Evolutionary conservation across 2,329 filamentous ascomycete species (phyloP).

Genomic region (Elsinoe perseae): DNA sequence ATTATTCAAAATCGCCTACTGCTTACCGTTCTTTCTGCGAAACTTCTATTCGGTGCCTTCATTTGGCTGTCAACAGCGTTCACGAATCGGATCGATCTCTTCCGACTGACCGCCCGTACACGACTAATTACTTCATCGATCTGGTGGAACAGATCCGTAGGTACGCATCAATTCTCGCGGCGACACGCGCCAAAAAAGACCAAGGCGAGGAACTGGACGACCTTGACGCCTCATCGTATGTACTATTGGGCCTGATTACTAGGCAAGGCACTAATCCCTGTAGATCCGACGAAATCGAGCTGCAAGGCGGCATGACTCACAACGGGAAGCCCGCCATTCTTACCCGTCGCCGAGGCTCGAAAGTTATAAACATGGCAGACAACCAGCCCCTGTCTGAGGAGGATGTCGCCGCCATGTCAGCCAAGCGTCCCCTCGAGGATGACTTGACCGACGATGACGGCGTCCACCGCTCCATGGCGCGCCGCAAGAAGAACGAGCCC

Average conservation of each 20-base stretch:
- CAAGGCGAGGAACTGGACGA: slow-evolving; percentile 47
- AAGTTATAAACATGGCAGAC: slow-evolving; percentile 63
- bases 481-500: slow-evolving; percentile 80
- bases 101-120: slow-evolving; percentile 81
- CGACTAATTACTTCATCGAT: slow-evolving; percentile 93
- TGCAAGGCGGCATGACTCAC: slow-evolving; percentile 72
- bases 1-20: slow-evolving; percentile 58
- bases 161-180: slow-evolving; percentile 78
- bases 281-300: slow-evolving; percentile 64
- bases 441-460: slow-evolving; percentile 71
- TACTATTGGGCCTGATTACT: slow-evolving; percentile 18
- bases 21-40: slow-evolving; percentile 85
- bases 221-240: slow-evolving; percentile 45
- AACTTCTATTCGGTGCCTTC: slow-evolving; percentile 80
- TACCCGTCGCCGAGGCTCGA: slow-evolving; percentile 72
- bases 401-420: slow-evolving; percentile 46
- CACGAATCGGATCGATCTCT: slow-evolving; percentile 79
- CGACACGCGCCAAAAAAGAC: slow-evolving; percentile 59
- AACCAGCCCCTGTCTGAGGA: slow-evolving; percentile 38
- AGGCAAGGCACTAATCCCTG: slow-evolving; percentile 16
- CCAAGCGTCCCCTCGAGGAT: slow-evolving; percentile 50
- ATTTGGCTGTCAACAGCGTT: slow-evolving; percentile 78
- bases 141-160: slow-evolving; percentile 74
- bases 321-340: slow-evolving; percentile 79
- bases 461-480: slow-evolving; percentile 86